Base-by-base conservation (phyloP, 805 yeast genomes). In the Candida piceae region DNA sequence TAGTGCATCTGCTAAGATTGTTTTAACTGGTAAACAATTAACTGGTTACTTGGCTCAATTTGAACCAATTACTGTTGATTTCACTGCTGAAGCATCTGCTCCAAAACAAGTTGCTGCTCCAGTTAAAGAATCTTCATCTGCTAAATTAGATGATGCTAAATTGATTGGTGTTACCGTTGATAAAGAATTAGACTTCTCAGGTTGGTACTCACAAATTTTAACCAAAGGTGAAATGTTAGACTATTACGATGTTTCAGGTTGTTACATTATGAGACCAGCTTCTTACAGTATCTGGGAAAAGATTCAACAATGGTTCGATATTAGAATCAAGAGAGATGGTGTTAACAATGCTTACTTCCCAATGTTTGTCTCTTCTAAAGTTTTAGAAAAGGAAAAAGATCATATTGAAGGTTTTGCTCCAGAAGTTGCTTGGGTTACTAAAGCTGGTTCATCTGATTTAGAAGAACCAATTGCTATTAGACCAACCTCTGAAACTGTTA, bases 391-490 rank as follows among this genome's bases (percentile, higher is more conserved):
- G 69, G 99, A 93, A 72, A 93, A 93, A 67, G 99, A 93, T 60
- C 99, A 93, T 62, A 78, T 93, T 52, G 98, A 93, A 66, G 99
- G 99, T 31, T 93, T 93, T 62, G 98, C 99, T 32, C 98, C 99
- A 18, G 99, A 93, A 67, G 99, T 93, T 39, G 99, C 99, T 18
- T 93, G 99, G 99, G 98, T 93, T 50, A 93, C 99, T 39, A 79
- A 72, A 55, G 99, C 99, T 37, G 99, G 99, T 55, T 62, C 69
- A 22, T 83, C 95, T 23, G 97, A 93, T 34, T 74, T 93, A 53
- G 98, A 94, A 39, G 98, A 93, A 69, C 97, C 96, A 54, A 87
- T 93, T 55, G 99, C 99, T 45, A 93, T 93, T 52, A 85, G 99
- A 72, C 99, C 99, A 58, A 93, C 99, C 26, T 89, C 97, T 16